A percentile compares a stretch with the other conserved stretches of the same genome.
Evolutionary conservation across 495 filamentous ascomycete species (phyloP).

Genomic region (Penicillium cataractarum): DNA sequence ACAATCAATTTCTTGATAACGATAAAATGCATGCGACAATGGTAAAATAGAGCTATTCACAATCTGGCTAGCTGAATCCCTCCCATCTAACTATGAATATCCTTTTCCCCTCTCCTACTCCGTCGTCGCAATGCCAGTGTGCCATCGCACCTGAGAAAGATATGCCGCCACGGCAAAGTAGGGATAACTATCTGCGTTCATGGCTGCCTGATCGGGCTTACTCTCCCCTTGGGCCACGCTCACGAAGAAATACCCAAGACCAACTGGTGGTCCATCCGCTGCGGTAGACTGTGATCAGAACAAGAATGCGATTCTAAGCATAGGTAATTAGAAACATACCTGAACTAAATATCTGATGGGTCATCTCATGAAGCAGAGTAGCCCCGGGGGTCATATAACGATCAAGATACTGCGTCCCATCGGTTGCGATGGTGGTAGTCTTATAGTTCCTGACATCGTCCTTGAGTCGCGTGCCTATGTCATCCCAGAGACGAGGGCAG

Average conservation of each 20-base stretch:
- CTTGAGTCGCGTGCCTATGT: not conserved
- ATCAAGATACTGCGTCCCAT: not conserved
- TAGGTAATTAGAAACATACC: not conserved
- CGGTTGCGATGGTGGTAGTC: not conserved
- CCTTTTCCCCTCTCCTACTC: not conserved
- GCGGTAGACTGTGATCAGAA: not conserved
- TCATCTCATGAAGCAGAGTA: not conserved
- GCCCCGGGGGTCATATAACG: not conserved
- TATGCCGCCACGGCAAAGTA: not conserved
- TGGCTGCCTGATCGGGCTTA: not conserved
- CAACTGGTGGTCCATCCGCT: not conserved
- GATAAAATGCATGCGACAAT: not conserved
- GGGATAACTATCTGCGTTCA: not conserved
- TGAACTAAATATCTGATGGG: not conserved
- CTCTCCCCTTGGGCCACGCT: not conserved
- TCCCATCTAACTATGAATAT: not conserved
- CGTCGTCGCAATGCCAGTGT: not conserved
- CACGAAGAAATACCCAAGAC: not conserved
- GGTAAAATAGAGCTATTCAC: not conserved
- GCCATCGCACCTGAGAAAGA: not conserved
- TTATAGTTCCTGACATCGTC: not conserved
- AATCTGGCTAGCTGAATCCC: not conserved
- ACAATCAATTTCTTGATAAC: not conserved
- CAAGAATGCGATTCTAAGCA: not conserved
- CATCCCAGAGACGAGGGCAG: too few relatives aligned